Evolutionary conservation across 805 yeast genomes (phyloP).

Genomic region (Candida parachauliodes): DNA sequence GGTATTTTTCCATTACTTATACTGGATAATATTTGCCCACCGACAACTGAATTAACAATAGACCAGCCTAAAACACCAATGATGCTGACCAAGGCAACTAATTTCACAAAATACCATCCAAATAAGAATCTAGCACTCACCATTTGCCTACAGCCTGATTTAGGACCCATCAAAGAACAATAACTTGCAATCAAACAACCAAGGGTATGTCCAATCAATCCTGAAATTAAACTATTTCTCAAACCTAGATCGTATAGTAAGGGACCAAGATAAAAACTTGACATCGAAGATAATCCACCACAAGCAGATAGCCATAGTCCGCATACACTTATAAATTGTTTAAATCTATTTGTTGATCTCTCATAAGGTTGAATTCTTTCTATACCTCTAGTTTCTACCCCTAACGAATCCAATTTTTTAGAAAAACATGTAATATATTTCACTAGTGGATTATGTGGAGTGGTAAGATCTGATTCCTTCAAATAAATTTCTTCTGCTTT

Average conservation of each 20-base stretch:
- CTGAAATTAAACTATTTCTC: slow-evolving; percentile 57
- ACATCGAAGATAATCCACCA: slow-evolving; percentile 88
- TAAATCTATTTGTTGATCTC: slow-evolving; percentile 39
- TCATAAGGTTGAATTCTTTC: slow-evolving; percentile 70
- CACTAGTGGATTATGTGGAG: background rate
- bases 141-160: slow-evolving; percentile 88
- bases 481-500: no score
- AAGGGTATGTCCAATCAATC: slow-evolving; percentile 56
- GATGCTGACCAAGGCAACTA: slow-evolving; percentile 67
- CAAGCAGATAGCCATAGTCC: slow-evolving; percentile 85
- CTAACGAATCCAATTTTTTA: slow-evolving; percentile 42
- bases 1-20: slow-evolving; percentile 66
- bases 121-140: slow-evolving; percentile 75
- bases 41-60: slow-evolving; percentile 84
- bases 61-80: slow-evolving; percentile 90
- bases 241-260: slow-evolving; percentile 67
- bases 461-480: no score
- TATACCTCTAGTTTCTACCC: slow-evolving; percentile 77
- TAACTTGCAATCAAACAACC: slow-evolving; percentile 82
- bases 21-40: slow-evolving; percentile 75
- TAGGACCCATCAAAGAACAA: slow-evolving; percentile 84
- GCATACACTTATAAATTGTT: slow-evolving; percentile 42
- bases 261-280: slow-evolving; percentile 76
- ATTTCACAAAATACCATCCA: slow-evolving; percentile 82
- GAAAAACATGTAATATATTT: slow-evolving; percentile 10